Evolutionary conservation across 306 rosid species (phyloP).

Genomic region (Quercus bicolor): DNA sequence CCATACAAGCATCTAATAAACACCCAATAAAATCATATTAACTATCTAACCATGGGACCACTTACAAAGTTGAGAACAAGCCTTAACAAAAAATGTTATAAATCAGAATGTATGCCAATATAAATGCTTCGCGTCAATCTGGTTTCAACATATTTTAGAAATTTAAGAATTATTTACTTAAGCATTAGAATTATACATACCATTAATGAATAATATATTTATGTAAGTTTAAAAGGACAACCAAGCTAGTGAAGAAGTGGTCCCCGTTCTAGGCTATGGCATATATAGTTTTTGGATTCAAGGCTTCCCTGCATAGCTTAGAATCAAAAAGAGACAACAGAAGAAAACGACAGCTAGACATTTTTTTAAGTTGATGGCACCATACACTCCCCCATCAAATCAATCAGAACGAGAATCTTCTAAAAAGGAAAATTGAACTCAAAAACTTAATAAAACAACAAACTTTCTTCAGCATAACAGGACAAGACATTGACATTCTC

Average conservation of each 20-base stretch:
- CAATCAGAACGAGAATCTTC: constrained; percentile 51
- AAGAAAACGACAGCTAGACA: constrained; percentile 28
- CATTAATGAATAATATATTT: constrained; percentile 25
- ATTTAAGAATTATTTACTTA: constrained; percentile 23
- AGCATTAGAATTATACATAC: constrained; percentile 22
- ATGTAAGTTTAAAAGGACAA: constrained; percentile 27
- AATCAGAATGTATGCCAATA: constrained; percentile 14
- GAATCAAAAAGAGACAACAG: constrained; percentile 25
- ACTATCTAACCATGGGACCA: constrained; percentile 46
- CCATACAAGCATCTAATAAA: constrained; percentile 17
- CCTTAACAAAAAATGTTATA: constrained; percentile 16
- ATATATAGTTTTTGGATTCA: constrained; percentile 39
- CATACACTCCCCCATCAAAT: constrained; percentile 36
- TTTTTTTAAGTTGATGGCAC: constrained; percentile 30
- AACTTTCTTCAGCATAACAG: constrained; percentile 35
- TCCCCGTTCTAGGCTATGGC: constrained; percentile 45
- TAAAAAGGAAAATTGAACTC: constrained; percentile 34
- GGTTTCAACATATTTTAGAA: constrained; percentile 21
- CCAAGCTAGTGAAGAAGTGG: constrained; percentile 50
- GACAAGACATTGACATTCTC: constrained; percentile 62
- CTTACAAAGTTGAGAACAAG: constrained; percentile 14
- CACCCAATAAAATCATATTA: constrained; percentile 13
- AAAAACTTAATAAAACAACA: constrained; percentile 37
- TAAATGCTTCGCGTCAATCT: constrained; percentile 14
- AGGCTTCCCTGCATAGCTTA: constrained; percentile 31